Conservation (phyloP, 768 basidiomycete genomes). For the Nevesoporus exiguus region DNA sequence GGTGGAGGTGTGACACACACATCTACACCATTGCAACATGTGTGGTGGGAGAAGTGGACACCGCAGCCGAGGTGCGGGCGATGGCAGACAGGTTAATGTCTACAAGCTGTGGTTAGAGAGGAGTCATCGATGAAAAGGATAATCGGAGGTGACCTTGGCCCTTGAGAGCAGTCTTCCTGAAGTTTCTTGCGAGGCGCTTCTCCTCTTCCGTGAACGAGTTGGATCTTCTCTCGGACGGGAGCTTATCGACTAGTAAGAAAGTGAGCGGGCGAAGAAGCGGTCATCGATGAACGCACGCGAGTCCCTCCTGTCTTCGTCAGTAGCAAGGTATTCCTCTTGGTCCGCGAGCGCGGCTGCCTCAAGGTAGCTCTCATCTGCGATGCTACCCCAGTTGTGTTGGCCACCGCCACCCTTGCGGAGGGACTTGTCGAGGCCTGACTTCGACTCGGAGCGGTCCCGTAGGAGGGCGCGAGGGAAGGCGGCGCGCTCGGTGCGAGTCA, state of each 20-base stretch:
- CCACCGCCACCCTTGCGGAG: constrained; percentile 79
- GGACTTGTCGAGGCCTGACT: constrained; percentile 68
- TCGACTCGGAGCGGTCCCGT: constrained; percentile 77
- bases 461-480: constrained; percentile 65
- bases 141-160: constrained; percentile 42
- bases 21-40: constrained; percentile 17
- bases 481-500: constrained; percentile 81
- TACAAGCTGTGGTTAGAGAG: constrained; percentile 8
- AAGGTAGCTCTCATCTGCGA: constrained; percentile 58
- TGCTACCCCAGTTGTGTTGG: constrained; percentile 80
- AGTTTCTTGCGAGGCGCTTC: constrained; percentile 54
- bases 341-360: constrained; percentile 60
- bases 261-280: constrained; percentile 6
- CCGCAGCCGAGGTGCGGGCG: constrained; percentile 77
- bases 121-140: background rate
- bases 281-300: constrained; percentile 21
- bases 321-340: constrained; percentile 46
- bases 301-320: constrained; percentile 17
- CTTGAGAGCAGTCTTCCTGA: constrained; percentile 75
- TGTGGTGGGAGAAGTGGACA: constrained; percentile 49
- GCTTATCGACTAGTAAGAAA: constrained; percentile 17
- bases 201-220: constrained; percentile 61
- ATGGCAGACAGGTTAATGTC: constrained; percentile 69
- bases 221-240: constrained; percentile 37
- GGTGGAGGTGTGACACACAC: constrained; percentile 4